Percentiles rank a stretch among this genome's conserved stretches.
Evolutionary conservation across 495 filamentous ascomycete species (phyloP).

Genomic region (Penicillium waksmanii): DNA sequence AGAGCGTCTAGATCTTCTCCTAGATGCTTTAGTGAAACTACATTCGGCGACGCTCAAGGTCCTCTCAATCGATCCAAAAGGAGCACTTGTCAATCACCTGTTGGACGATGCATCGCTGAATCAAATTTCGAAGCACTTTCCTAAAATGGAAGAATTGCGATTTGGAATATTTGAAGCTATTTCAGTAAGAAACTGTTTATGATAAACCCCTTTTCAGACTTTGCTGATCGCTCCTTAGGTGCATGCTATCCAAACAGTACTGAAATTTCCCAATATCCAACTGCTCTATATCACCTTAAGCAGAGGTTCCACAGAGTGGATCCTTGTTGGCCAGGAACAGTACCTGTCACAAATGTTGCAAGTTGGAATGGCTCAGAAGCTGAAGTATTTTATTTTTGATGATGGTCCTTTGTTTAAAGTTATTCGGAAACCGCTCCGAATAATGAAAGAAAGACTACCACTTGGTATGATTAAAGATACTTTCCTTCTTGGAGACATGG

Average conservation of each 20-base stretch:
- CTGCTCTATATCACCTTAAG: neutral
- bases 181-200: neutral
- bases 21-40: neutral
- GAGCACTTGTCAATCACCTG: neutral
- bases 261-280: neutral
- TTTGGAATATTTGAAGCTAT: neutral
- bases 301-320: neutral
- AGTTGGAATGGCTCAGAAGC: neutral
- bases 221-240: neutral
- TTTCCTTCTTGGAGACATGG: neutral
- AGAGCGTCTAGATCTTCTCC: neutral
- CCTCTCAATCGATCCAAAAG: neutral
- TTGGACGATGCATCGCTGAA: neutral
- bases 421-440: neutral
- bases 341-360: neutral
- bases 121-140: neutral
- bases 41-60: neutral
- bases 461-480: neutral
- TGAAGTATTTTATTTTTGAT: neutral
- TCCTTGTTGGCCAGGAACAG: neutral
- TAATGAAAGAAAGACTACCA: neutral
- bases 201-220: neutral
- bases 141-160: neutral
- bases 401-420: neutral
- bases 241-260: neutral